These are phyloP conservation scores for Agapanthus africanus DNA, from an alignment of 106 monocot genomes.

Conservation along the genomic window DNA sequence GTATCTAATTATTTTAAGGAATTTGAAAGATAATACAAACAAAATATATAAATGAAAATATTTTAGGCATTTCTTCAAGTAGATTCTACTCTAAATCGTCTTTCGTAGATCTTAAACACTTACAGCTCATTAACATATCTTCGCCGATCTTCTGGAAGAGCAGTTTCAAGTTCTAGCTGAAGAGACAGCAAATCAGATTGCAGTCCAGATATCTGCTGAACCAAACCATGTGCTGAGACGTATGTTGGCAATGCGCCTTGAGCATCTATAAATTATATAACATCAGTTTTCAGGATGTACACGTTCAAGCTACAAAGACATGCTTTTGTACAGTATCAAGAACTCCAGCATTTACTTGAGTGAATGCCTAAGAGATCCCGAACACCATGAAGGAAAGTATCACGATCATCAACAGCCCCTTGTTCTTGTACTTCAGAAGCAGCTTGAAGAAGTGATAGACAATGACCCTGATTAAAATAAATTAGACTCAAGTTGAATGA, in stretches of 20 bases:
- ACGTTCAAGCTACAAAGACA: not conserved
- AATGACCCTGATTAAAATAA: conserved; percentile 50
- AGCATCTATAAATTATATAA: conserved; percentile 30
- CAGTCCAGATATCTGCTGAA: conserved; percentile 80
- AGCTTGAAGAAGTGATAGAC: conserved; percentile 57
- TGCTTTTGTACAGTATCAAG: not conserved
- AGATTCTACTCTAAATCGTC: not conserved
- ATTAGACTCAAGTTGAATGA: too few species aligned
- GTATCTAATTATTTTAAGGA: too few species aligned
- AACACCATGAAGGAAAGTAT: conserved; percentile 87
- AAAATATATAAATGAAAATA: too few species aligned
- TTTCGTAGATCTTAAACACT: conserved; percentile 20
- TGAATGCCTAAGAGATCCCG: conserved; percentile 79
- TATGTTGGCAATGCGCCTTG: conserved; percentile 66
- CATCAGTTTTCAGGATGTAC: not conserved
- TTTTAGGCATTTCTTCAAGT: not conserved
- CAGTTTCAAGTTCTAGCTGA: conserved; percentile 85
- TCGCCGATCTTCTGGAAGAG: conserved; percentile 84
- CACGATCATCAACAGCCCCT: conserved; percentile 91
- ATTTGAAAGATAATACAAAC: not conserved
- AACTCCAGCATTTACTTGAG: conserved; percentile 42
- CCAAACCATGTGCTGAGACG: conserved; percentile 81
- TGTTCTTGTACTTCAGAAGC: conserved; percentile 86
- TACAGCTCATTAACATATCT: conserved; percentile 92
- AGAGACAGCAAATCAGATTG: conserved; percentile 78